Conservation (phyloP, 106 monocot genomes). For the Apostasia ramifera region DNA sequence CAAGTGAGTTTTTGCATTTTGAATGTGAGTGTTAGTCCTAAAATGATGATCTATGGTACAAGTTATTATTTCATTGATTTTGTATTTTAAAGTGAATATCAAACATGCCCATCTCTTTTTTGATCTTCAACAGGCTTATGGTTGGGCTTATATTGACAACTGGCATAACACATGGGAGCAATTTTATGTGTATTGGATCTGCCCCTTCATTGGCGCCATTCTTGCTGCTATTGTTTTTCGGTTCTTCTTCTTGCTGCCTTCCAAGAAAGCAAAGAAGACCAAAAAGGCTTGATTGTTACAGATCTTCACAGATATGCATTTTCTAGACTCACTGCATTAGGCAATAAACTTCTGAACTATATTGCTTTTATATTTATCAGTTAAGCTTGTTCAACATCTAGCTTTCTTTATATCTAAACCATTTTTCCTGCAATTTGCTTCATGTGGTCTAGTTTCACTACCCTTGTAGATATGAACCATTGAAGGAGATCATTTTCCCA, state of each 20-base stretch:
- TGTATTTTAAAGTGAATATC: background rate
- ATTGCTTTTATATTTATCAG: too few species aligned
- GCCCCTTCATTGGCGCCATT: conserved; percentile 17
- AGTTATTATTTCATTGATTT: background rate
- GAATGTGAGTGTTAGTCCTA: too few species aligned
- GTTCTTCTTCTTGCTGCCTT: conserved; percentile 8
- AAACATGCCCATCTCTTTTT: background rate
- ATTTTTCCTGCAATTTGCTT: too few species aligned
- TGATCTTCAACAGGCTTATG: conserved; percentile 1
- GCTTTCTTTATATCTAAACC: too few species aligned
- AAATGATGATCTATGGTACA: background rate
- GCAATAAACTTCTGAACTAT: too few species aligned
- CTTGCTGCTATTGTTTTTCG: conserved; percentile 14
- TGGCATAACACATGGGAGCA: conserved; percentile 15
- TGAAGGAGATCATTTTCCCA: too few species aligned
- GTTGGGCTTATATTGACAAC: conserved; percentile 4
- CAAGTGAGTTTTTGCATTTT: too few species aligned
- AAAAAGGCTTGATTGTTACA: conserved; percentile 10
- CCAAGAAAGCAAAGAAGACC: conserved; percentile 3
- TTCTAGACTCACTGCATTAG: too few species aligned
- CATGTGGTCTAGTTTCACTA: too few species aligned
- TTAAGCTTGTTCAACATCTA: too few species aligned
- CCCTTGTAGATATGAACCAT: too few species aligned
- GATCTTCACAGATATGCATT: too few species aligned
- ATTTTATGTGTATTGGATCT: conserved; percentile 20